phyloP scores from a whole-genome alignment of 495 filamentous ascomycete genomes.

The Aspergillus ellipticus region DNA sequence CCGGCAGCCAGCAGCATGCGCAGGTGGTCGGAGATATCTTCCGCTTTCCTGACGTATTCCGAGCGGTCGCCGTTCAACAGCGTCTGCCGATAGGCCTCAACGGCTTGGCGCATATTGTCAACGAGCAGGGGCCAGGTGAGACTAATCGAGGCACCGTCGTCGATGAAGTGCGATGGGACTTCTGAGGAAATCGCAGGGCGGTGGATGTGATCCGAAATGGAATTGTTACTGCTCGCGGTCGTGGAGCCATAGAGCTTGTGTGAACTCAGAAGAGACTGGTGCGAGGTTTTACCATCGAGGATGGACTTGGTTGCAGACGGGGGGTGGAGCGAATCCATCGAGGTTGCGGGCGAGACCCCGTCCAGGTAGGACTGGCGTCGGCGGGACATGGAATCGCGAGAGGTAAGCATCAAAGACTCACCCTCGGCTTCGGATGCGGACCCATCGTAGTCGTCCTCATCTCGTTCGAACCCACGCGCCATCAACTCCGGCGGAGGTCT shows the following conservation, averaged over 20 bases:
- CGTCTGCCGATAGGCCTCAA: slow-evolving; percentile 82
- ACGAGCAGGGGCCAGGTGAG: slow-evolving; percentile 86
- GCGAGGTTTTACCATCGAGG: slow-evolving; percentile 20
- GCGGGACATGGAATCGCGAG: slow-evolving; percentile 55
- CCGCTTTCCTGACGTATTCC: slow-evolving; percentile 86
- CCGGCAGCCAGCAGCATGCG: slow-evolving; percentile 91
- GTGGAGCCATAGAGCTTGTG: slow-evolving; percentile 26
- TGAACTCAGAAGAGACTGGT: slow-evolving; percentile 13
- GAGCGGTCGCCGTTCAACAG: slow-evolving; percentile 75
- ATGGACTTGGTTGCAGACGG: slow-evolving; percentile 47
- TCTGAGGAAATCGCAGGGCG: slow-evolving; percentile 54
- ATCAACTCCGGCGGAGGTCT: slow-evolving; percentile 90
- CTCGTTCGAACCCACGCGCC: slow-evolving; percentile 74
- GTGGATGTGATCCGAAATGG: slow-evolving; percentile 32
- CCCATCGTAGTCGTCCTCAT: slow-evolving; percentile 81
- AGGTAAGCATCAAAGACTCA: slow-evolving; percentile 55
- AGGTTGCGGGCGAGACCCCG: slow-evolving; percentile 82
- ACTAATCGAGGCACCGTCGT: slow-evolving; percentile 69
- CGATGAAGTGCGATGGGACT: slow-evolving; percentile 78
- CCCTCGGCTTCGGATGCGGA: slow-evolving; percentile 87
- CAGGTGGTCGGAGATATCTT: slow-evolving; percentile 96
- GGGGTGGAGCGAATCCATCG: slow-evolving; percentile 80
- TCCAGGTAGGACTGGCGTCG: slow-evolving; percentile 66
- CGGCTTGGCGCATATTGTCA: slow-evolving; percentile 82
- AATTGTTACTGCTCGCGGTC: slow-evolving; percentile 31